phyloP scores from a whole-genome alignment of 23 red algal species.

The Porphyridium purpureum region DNA sequence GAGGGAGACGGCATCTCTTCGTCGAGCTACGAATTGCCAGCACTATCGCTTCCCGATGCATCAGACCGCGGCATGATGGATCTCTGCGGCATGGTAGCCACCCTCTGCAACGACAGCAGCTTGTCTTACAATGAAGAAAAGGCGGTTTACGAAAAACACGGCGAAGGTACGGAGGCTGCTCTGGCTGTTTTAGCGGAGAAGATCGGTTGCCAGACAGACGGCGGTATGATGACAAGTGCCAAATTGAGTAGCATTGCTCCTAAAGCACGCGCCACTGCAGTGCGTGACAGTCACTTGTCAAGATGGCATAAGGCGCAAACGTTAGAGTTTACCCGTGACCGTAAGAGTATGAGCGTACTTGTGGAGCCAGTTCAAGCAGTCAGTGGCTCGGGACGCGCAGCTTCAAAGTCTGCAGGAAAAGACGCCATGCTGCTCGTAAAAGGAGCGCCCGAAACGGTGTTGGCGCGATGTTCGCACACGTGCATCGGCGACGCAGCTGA shows the following conservation, averaged over 20 bases:
- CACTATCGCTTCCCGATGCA: conserved; percentile 18
- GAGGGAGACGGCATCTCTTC: not conserved
- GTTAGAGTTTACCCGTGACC: conserved; percentile 88
- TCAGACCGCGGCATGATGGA: no score
- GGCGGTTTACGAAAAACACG: conserved; percentile 53
- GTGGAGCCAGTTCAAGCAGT: no score
- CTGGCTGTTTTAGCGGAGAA: conserved; percentile 85
- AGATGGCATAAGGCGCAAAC: conserved; percentile 55
- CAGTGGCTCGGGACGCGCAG: no score
- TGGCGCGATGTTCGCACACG: conserved; percentile 40
- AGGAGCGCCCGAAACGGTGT: conserved; percentile 74
- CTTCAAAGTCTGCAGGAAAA: conserved; percentile 5
- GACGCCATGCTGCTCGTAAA: conserved; percentile 61
- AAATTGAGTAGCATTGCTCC: conserved; percentile 23
- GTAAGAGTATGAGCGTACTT: conserved; percentile 94
- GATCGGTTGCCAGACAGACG: conserved; percentile 30
- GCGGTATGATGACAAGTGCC: conserved; percentile 9
- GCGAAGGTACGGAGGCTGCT: conserved; percentile 92
- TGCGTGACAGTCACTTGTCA: no score
- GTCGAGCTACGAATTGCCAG: not conserved
- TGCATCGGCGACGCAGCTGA: conserved; percentile 28
- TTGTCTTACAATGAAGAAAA: conserved; percentile 38
- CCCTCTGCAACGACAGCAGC: conserved; percentile 83
- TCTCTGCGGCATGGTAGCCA: conserved; percentile 42
- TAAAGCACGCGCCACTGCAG: no score